Evolutionary conservation across 2,329 filamentous ascomycete genomes (phyloP).

Genomic region (Aspergillus sojae): DNA sequence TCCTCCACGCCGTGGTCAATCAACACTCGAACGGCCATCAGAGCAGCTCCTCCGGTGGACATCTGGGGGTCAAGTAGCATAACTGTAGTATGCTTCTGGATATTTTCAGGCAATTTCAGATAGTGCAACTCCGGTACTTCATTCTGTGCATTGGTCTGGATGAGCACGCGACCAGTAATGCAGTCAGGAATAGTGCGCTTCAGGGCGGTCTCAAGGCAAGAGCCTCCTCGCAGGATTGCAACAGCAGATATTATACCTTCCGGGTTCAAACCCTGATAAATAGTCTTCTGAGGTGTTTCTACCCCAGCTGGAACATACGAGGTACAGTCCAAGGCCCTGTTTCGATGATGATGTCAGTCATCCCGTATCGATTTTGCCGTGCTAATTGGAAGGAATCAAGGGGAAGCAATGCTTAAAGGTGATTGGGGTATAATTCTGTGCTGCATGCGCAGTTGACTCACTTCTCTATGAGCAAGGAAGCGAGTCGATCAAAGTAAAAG

Average conservation of each 20-base stretch:
- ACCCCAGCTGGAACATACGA: constrained; percentile 67
- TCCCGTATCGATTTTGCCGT: not conserved
- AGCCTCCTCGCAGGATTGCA: constrained; percentile 84
- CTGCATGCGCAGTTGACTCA: constrained; percentile 28
- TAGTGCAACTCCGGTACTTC: constrained; percentile 94
- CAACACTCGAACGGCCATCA: constrained; percentile 97
- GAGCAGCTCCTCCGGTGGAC: constrained; percentile 78
- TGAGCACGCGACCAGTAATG: constrained; percentile 82
- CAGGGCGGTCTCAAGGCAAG: constrained; percentile 83
- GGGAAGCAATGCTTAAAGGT: not conserved
- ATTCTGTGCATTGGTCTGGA: constrained; percentile 82
- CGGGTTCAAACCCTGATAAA: constrained; percentile 71
- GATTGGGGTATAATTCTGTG: not conserved
- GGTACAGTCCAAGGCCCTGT: constrained; percentile 74
- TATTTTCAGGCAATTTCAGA: constrained; percentile 74
- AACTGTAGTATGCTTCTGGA: constrained; percentile 75
- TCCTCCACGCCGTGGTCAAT: constrained; percentile 89
- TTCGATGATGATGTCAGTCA: not conserved
- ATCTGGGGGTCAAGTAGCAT: constrained; percentile 91
- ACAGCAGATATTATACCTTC: constrained; percentile 81
- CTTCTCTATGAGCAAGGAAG: constrained; percentile 79
- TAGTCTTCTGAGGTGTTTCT: constrained; percentile 68
- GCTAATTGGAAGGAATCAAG: not conserved
- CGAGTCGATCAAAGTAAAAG: constrained; percentile 93
- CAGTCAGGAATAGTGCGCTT: constrained; percentile 92